Conservation (phyloP, 495 filamentous ascomycete species). For the Saxophila tyrrhenica region DNA sequence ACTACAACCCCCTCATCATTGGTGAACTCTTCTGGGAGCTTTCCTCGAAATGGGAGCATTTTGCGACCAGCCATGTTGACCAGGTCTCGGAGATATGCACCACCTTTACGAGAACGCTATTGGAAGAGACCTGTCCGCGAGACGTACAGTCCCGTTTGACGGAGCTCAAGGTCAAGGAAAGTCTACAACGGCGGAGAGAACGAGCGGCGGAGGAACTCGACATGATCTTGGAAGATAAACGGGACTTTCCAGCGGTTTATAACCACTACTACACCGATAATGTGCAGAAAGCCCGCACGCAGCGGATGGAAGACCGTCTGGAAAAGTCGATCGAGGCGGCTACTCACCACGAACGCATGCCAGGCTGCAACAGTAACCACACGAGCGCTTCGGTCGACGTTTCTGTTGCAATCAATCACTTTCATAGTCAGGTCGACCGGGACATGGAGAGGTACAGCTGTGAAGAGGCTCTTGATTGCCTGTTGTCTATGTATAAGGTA, state of each 20-base stretch:
- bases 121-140: constrained; percentile 10
- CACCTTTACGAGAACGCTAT: constrained; percentile 15
- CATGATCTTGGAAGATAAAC: constrained; percentile 7
- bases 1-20: constrained; percentile 44
- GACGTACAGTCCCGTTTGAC: constrained; percentile 10
- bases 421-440: background rate
- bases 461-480: constrained; percentile 13
- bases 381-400: background rate
- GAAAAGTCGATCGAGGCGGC: background rate
- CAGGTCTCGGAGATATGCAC: constrained; percentile 17
- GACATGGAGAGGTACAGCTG: constrained; percentile 14
- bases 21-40: constrained; percentile 42
- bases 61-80: constrained; percentile 26
- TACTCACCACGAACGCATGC: background rate
- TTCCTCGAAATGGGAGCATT: constrained; percentile 34
- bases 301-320: background rate
- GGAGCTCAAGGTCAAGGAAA: background rate
- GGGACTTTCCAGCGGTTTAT: constrained; percentile 7
- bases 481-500: constrained; percentile 20
- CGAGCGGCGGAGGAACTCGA: constrained; percentile 4
- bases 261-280: constrained; percentile 17
- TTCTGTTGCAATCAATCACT: background rate
- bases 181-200: constrained; percentile 3
- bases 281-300: constrained; percentile 6
- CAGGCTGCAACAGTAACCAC: background rate